A percentile compares a stretch with the other conserved stretches of the same genome.
These are phyloP conservation scores for Yamadazyma dendronema DNA, from an alignment of 1,139 yeast species.

Conservation along the genomic window DNA sequence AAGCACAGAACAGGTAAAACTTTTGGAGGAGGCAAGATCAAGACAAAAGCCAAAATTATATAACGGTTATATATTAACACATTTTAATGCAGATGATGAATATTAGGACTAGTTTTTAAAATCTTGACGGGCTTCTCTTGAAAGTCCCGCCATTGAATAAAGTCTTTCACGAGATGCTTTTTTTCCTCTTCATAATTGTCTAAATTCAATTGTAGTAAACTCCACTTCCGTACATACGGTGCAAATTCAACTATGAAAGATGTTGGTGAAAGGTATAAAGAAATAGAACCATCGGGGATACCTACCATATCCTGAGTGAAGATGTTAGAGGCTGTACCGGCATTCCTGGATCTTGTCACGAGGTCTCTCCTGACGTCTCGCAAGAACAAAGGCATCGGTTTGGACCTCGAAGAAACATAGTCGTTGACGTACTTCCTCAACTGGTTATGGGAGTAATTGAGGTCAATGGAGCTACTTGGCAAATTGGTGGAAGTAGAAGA, in stretches of 20 bases:
- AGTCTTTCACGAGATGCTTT: conserved; percentile 27
- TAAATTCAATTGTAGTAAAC: conserved; percentile 29
- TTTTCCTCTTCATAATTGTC: conserved; percentile 24
- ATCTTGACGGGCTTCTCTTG: conserved; percentile 19
- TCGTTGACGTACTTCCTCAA: conserved; percentile 15
- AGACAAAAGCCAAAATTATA: conserved; percentile 41
- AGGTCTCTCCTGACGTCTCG: conserved; percentile 16
- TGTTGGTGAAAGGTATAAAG: conserved; percentile 17
- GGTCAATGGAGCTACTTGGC: neutral
- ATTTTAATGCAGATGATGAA: neutral
- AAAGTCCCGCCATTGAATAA: conserved; percentile 38
- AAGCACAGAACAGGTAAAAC: conserved; percentile 67
- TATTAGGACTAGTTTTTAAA: conserved; percentile 10
- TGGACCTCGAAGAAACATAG: conserved; percentile 28
- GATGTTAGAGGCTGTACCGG: conserved; percentile 6
- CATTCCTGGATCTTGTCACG: conserved; percentile 16
- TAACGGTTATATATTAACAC: conserved; percentile 13
- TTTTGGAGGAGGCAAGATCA: conserved; percentile 70
- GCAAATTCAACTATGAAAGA: conserved; percentile 29
- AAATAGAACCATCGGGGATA: conserved; percentile 25
- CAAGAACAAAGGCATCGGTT: conserved; percentile 19
- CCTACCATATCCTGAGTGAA: conserved; percentile 23
- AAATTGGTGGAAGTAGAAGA: neutral
- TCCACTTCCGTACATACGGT: conserved; percentile 37
- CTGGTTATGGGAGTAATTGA: conserved; percentile 15